Percentiles rank a stretch among this genome's conserved stretches.
phyloP scores from a whole-genome alignment of 2,329 filamentous ascomycete species.

The Aureobasidium vineae region DNA sequence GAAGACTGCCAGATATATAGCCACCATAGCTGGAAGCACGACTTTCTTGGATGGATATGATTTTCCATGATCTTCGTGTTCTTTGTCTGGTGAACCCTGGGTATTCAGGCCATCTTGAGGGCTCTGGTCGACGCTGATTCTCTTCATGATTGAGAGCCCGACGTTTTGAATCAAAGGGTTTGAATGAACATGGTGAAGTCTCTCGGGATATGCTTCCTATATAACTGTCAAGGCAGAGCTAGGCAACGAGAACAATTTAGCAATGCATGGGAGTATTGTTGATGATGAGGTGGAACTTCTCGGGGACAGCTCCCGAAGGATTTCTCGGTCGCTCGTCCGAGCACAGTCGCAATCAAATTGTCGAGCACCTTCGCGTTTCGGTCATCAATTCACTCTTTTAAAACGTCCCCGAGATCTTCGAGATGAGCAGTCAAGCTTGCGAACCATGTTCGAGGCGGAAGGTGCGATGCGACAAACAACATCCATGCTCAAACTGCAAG shows the following conservation, averaged over 20 bases:
- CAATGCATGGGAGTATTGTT: background rate
- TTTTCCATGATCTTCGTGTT: background rate
- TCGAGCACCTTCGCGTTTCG: background rate
- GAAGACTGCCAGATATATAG: conserved; percentile 42
- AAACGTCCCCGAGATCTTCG: background rate
- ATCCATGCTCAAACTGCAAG: conserved; percentile 23
- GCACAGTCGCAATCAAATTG: background rate
- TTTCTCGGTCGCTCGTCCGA: background rate
- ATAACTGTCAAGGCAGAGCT: background rate
- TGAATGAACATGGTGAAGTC: background rate
- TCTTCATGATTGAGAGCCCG: background rate
- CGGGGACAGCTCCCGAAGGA: background rate
- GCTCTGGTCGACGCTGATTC: background rate
- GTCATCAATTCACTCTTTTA: background rate
- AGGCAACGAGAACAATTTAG: background rate
- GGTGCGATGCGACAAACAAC: conserved; percentile 25
- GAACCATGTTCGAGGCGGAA: conserved; percentile 14
- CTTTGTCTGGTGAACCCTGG: background rate
- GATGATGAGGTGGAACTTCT: background rate
- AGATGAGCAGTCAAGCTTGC: conserved; percentile 4
- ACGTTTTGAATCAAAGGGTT: too few species aligned
- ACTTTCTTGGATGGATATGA: conserved; percentile 37
- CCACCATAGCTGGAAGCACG: conserved; percentile 40
- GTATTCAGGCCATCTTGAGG: background rate
- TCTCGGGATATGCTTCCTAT: background rate